Evolutionary conservation across 345 rosid species (phyloP).

Genomic region (Salix brachista): DNA sequence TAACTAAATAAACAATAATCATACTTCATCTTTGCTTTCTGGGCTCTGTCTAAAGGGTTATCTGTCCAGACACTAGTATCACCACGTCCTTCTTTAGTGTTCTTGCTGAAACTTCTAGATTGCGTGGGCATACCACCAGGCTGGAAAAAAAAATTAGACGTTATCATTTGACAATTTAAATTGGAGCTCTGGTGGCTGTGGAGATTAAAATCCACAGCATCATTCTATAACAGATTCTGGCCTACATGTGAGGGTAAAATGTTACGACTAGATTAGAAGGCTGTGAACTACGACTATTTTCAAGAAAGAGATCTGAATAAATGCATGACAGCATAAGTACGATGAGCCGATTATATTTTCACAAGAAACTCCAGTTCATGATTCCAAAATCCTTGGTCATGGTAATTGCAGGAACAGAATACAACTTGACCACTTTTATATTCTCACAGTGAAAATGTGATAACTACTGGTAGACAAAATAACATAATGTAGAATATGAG

Average conservation of each 20-base stretch:
- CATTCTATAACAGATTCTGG: background rate
- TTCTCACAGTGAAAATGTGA: too few relatives aligned
- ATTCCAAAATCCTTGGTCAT: too few relatives aligned
- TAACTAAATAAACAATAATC: conserved; percentile 8
- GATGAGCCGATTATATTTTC: too few relatives aligned
- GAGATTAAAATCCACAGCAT: background rate
- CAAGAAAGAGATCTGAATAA: too few relatives aligned
- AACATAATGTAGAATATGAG: too few relatives aligned
- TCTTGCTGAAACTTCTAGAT: conserved; percentile 62
- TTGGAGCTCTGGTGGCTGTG: background rate
- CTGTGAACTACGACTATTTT: too few relatives aligned
- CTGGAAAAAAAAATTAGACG: conserved; percentile 30
- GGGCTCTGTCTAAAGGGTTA: conserved; percentile 79
- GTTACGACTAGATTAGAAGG: background rate
- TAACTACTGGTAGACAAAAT: too few relatives aligned
- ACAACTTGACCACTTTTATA: too few relatives aligned
- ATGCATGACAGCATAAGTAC: too few relatives aligned
- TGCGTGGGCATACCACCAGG: conserved; percentile 67
- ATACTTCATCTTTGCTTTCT: conserved; percentile 84
- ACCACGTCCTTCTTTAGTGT: conserved; percentile 73
- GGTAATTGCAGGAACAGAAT: too few relatives aligned
- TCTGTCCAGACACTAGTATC: conserved; percentile 90
- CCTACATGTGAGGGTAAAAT: background rate
- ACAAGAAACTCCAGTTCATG: too few relatives aligned
- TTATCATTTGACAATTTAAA: background rate